These are phyloP conservation scores for Dendrostoma leiphaemia DNA, from an alignment of 2,329 filamentous ascomycete genomes.

Conservation along the genomic window DNA sequence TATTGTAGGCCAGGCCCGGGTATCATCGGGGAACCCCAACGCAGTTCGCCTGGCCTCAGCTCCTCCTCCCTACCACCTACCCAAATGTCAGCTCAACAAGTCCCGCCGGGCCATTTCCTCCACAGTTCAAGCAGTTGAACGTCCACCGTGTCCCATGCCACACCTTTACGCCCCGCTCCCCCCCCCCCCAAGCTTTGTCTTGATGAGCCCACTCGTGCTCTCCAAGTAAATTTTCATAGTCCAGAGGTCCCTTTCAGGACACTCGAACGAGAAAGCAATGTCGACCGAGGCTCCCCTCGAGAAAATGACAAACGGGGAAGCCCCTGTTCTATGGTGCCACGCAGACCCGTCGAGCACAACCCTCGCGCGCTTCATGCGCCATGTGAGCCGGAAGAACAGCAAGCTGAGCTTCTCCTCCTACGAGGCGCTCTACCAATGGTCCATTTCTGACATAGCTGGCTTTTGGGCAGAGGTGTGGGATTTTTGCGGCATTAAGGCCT, in stretches of 20 bases:
- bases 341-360: constrained; percentile 63
- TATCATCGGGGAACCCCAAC: no score
- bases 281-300: neutral
- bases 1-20: no score
- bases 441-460: constrained; percentile 66
- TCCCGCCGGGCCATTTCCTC: no score
- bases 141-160: no score
- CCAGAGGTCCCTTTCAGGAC: neutral
- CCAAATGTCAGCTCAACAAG: no score
- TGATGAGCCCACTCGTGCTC: no score
- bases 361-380: constrained; percentile 70
- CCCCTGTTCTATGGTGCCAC: constrained; percentile 64
- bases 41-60: no score
- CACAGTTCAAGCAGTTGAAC: no score
- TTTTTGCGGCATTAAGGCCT: constrained; percentile 73
- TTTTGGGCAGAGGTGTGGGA: constrained; percentile 90
- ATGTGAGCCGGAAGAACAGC: constrained; percentile 65
- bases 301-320: neutral
- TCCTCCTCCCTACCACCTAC: no score
- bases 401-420: constrained; percentile 60
- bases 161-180: no score
- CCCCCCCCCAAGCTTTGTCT: no score
- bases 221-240: no score
- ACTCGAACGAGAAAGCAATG: neutral
- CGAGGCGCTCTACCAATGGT: constrained; percentile 80